Conservation (phyloP, 495 filamentous ascomycete species). For the Aspergillus egyptiacus region DNA sequence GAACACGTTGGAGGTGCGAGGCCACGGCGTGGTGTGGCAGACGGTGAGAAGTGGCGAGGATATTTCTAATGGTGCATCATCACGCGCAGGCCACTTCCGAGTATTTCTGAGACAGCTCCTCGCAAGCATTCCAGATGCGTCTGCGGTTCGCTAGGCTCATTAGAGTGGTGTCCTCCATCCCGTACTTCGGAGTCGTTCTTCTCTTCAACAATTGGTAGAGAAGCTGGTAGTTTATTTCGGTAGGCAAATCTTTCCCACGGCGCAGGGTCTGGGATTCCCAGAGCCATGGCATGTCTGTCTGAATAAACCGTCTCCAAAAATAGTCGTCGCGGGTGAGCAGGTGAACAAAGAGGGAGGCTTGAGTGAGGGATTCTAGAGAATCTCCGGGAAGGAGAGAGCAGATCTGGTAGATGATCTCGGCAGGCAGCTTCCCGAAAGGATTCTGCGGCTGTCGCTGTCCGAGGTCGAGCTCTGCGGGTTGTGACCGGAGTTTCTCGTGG, state of each 20-base stretch:
- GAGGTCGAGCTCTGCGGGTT: slow-evolving; percentile 2
- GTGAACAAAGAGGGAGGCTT: slow-evolving; percentile 16
- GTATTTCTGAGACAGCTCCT: slow-evolving; percentile 6
- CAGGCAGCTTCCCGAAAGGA: slow-evolving; percentile 16
- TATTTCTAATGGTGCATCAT: not conserved
- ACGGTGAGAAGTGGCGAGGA: too few relatives aligned
- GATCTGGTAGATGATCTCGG: slow-evolving; percentile 18
- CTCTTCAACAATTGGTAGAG: slow-evolving; percentile 16
- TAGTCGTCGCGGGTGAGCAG: slow-evolving; percentile 17
- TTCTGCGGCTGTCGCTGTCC: slow-evolving; percentile 9
- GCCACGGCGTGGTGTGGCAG: too few relatives aligned
- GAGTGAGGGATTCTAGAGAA: slow-evolving; percentile 10
- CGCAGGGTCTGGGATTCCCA: slow-evolving; percentile 9
- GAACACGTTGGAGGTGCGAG: too few relatives aligned
- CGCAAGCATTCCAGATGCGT: slow-evolving; percentile 19
- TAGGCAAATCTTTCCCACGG: not conserved
- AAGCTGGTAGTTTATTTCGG: slow-evolving; percentile 15
- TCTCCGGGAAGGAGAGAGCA: slow-evolving; percentile 18
- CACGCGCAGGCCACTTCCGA: not conserved
- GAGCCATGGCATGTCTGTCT: slow-evolving; percentile 22
- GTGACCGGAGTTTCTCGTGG: not conserved
- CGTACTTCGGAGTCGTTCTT: slow-evolving; percentile 14
- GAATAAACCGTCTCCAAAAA: slow-evolving; percentile 19
- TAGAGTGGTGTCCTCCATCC: slow-evolving; percentile 14
- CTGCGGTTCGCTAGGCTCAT: slow-evolving; percentile 19